These are phyloP conservation scores for Cubamyces sp. DNA, from an alignment of 768 basidiomycete species.

Conservation along the genomic window DNA sequence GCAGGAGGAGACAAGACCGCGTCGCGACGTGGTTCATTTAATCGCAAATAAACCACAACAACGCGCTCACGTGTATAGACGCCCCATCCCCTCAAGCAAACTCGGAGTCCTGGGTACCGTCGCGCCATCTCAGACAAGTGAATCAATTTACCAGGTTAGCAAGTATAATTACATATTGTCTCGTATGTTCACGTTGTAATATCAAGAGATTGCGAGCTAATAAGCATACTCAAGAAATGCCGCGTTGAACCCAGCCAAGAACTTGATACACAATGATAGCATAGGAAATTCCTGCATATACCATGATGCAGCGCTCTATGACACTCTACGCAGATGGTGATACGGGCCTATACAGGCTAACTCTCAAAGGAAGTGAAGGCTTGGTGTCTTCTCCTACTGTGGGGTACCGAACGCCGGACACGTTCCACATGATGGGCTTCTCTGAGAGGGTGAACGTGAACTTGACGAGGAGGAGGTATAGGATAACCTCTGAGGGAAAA, in stretches of 20 bases:
- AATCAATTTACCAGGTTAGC: too few species aligned
- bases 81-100: neutral
- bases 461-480: constrained; percentile 9
- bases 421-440: constrained; percentile 20
- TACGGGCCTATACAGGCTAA: neutral
- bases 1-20: constrained; percentile 9
- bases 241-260: too few species aligned
- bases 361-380: constrained; percentile 3
- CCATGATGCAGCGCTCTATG: too few species aligned
- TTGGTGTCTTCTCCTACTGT: constrained; percentile 2
- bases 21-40: constrained; percentile 28
- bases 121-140: too few species aligned
- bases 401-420: constrained; percentile 5
- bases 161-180: too few species aligned
- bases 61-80: constrained; percentile 16
- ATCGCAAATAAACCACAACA: constrained; percentile 17
- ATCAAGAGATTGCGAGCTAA: too few species aligned
- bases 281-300: too few species aligned
- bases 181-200: too few species aligned
- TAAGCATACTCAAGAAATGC: too few species aligned
- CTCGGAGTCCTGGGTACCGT: neutral
- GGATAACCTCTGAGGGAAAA: constrained; percentile 13
- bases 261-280: too few species aligned
- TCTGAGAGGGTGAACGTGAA: constrained; percentile 21
- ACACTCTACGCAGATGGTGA: too few species aligned